phyloP scores from a whole-genome alignment of 306 rosid species.

The Prunus kanzakura region DNA sequence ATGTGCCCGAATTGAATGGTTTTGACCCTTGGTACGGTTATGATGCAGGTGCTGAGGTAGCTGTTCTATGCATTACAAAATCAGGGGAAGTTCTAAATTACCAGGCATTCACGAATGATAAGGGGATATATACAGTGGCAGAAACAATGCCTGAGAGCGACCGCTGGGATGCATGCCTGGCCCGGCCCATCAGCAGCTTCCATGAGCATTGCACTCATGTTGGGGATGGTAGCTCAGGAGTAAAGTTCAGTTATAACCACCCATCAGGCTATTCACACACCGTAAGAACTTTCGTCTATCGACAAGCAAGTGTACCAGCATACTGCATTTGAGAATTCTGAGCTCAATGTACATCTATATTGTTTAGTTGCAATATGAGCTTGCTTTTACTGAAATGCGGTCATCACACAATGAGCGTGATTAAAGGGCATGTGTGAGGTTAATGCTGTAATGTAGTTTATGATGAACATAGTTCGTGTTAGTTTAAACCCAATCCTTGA shows the following conservation, averaged over 20 bases:
- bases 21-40: conserved; percentile 1
- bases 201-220: conserved; percentile 80
- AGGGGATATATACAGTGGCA: conserved; percentile 78
- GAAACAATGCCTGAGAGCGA: conserved; percentile 95
- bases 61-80: conserved; percentile 90
- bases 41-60: conserved; percentile 88
- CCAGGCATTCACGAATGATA: conserved; percentile 81
- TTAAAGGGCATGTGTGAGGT: conserved; percentile 7
- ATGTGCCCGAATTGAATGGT: neutral
- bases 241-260: conserved; percentile 79
- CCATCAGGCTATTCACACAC: conserved; percentile 79
- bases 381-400: neutral
- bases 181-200: conserved; percentile 91
- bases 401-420: neutral
- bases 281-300: conserved; percentile 69
- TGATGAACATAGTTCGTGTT: neutral
- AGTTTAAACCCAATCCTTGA: neutral
- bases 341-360: conserved; percentile 13
- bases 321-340: conserved; percentile 63
- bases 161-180: conserved; percentile 95
- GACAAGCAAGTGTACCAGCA: conserved; percentile 51
- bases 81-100: conserved; percentile 88
- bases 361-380: conserved; percentile 1
- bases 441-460: conserved; percentile 10
- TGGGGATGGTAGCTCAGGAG: conserved; percentile 60